Base-by-base conservation (phyloP, 176 grass and related monocot species). In the Bolboschoenus planiculmis region DNA sequence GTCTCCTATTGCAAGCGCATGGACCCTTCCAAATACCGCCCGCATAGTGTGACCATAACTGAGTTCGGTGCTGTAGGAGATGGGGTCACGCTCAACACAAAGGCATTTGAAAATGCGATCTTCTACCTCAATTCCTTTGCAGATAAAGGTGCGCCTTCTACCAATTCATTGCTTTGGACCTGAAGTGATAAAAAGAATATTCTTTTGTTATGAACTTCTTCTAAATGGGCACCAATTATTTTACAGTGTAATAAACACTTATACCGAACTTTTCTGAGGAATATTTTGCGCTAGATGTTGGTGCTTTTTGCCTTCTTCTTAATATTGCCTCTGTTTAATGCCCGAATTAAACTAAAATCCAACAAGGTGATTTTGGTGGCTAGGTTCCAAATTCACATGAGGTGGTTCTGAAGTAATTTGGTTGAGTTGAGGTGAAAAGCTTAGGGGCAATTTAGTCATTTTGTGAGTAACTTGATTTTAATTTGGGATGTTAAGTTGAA, bases 121-220 rank as follows among this genome's bases (percentile, higher is more conserved):
- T 99, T 95, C 79, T 99, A 99, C 78, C 96, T 99, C 72, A 91
- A 95, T 86, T 99, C 96, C 20, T 99, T 99, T 47, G 91, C 96
- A 0, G 96, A 99, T 87, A 99, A 99, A 79, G 96, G 96, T 74
- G 70, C 21, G n/a, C 21, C 47, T 74, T 74, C 4, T 29, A 27
- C 9, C 42, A 11, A 6, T 30, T 10, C 11, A 74, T 16, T 74
- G 70, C 70, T 74, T 5, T 47, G 13, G 23, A 74, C 18, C 43
- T 14, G 14, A 74, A 74, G 23, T 7, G 43, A 29, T 46, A 48
- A 47, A 73, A 47, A 74, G 0, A 16, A 14, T 48, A 5, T 15
- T 74, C 48, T 46, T 43, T 1, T 74, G 42, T 70, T 42, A 21
- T 30, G 42, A 15, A 13, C 13, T 48, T 46, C 23, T 74, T 74